phyloP scores from a whole-genome alignment of 2,329 filamentous ascomycete genomes.

The Penicillium sp. region DNA sequence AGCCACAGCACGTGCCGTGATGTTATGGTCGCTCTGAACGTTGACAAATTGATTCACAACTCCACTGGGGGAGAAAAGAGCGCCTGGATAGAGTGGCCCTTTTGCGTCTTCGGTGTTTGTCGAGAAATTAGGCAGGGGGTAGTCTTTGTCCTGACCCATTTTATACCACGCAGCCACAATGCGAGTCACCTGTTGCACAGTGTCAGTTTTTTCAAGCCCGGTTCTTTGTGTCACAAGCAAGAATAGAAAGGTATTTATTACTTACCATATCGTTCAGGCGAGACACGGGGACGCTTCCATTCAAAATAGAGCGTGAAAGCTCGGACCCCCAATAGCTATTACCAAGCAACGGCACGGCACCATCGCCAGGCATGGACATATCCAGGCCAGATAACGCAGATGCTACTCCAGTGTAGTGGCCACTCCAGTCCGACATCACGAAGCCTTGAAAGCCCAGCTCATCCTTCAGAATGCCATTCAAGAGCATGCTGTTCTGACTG shows the following conservation, averaged over 20 bases:
- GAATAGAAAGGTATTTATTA: background rate
- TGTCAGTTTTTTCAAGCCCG: slow-evolving; percentile 7
- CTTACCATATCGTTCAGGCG: slow-evolving; percentile 49
- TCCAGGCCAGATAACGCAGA: slow-evolving; percentile 60
- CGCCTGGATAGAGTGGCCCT: slow-evolving; percentile 53
- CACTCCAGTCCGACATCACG: slow-evolving; percentile 65
- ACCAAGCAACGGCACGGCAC: slow-evolving; percentile 47
- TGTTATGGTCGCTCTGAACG: slow-evolving; percentile 49
- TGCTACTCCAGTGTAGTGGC: slow-evolving; percentile 54
- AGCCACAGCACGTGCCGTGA: slow-evolving; percentile 47
- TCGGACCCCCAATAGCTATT: slow-evolving; percentile 52
- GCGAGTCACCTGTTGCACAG: slow-evolving; percentile 42
- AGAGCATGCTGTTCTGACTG: slow-evolving; percentile 62
- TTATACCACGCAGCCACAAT: slow-evolving; percentile 54
- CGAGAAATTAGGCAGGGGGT: slow-evolving; percentile 54
- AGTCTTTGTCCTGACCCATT: slow-evolving; percentile 53
- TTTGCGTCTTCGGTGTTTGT: slow-evolving; percentile 51
- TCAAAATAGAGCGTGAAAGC: slow-evolving; percentile 50
- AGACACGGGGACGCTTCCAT: slow-evolving; percentile 52
- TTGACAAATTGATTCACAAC: slow-evolving; percentile 65
- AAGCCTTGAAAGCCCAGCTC: slow-evolving; percentile 68
- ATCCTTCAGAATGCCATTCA: slow-evolving; percentile 66
- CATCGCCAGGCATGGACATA: slow-evolving; percentile 65
- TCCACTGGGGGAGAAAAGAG: slow-evolving; percentile 54
- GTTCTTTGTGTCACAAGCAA: background rate